These are phyloP conservation scores for Aspergillus unguis DNA, from an alignment of 2,329 filamentous ascomycete species.

Conservation along the genomic window DNA sequence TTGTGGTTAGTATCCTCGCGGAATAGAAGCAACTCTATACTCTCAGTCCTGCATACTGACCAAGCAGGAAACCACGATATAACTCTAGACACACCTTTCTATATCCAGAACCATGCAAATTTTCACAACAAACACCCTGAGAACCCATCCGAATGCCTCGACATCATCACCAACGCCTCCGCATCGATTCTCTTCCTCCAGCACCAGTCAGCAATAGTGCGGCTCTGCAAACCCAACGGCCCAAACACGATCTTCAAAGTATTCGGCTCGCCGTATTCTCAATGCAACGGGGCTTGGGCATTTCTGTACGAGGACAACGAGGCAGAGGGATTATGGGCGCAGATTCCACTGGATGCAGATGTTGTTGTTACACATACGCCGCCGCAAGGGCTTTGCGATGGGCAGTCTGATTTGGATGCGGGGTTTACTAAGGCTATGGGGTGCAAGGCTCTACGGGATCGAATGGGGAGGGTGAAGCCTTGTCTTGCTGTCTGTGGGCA, in stretches of 20 bases:
- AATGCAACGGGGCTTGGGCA: slow-evolving; percentile 48
- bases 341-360: slow-evolving; percentile 51
- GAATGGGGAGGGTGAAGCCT: slow-evolving; percentile 49
- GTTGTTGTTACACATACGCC: slow-evolving; percentile 58
- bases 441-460: slow-evolving; percentile 47
- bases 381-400: slow-evolving; percentile 44
- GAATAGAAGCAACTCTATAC: no score
- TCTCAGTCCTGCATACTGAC: not conserved
- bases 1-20: slow-evolving; percentile 44
- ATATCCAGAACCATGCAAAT: slow-evolving; percentile 37
- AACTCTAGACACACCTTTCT: slow-evolving; percentile 51
- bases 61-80: slow-evolving; percentile 57
- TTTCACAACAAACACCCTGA: slow-evolving; percentile 48
- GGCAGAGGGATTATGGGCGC: slow-evolving; percentile 47
- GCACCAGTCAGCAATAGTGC: slow-evolving; percentile 47
- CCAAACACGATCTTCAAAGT: slow-evolving; percentile 51
- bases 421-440: slow-evolving; percentile 38
- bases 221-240: slow-evolving; percentile 43
- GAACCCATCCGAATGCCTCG: slow-evolving; percentile 43
- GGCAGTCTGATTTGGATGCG: slow-evolving; percentile 37
- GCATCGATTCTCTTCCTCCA: slow-evolving; percentile 51
- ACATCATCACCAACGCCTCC: slow-evolving; percentile 40
- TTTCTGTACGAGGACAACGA: slow-evolving; percentile 51
- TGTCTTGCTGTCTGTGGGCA: slow-evolving; percentile 57
- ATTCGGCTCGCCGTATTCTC: slow-evolving; percentile 59